Conservation (phyloP, 495 filamentous ascomycete genomes). For the Glarea lozoyensis region DNA sequence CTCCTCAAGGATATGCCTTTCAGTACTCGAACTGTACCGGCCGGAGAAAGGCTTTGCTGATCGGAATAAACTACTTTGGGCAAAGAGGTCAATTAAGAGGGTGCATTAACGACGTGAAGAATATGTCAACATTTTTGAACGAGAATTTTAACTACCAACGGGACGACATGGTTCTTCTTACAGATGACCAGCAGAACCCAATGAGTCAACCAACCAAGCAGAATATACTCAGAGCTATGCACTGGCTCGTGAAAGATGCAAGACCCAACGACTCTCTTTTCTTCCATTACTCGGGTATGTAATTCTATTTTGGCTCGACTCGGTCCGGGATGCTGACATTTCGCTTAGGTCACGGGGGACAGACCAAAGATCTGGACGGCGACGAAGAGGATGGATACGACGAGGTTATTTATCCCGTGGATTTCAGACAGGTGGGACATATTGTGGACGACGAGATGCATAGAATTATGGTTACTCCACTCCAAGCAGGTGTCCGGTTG, state of each 20-base stretch:
- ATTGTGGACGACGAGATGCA: slow-evolving; percentile 99
- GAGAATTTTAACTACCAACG: slow-evolving; percentile 87
- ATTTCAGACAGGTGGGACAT: slow-evolving; percentile 82
- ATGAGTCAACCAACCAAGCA: slow-evolving; percentile 96
- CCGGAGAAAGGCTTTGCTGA: slow-evolving; percentile 81
- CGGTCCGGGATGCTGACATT: slow-evolving; percentile 6
- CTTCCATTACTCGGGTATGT: slow-evolving; percentile 90
- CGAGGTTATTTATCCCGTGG: slow-evolving; percentile 96
- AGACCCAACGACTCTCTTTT: slow-evolving; percentile 92
- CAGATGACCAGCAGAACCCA: slow-evolving; percentile 93
- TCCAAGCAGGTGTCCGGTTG: slow-evolving; percentile 76
- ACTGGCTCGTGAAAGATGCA: slow-evolving; percentile 96
- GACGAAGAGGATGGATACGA: slow-evolving; percentile 95
- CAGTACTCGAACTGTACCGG: slow-evolving; percentile 92
- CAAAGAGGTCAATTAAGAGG: slow-evolving; percentile 87
- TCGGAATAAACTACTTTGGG: slow-evolving; percentile 97
- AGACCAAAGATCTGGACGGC: slow-evolving; percentile 91
- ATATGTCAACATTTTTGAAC: slow-evolving; percentile 90
- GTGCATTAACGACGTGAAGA: slow-evolving; percentile 97
- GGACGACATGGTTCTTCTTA: slow-evolving; percentile 97
- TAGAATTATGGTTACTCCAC: slow-evolving; percentile 82
- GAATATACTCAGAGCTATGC: slow-evolving; percentile 95
- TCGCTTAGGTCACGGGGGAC: slow-evolving; percentile 77
- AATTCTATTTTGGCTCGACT: slow-evolving; percentile 22
- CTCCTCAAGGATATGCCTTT: slow-evolving; percentile 70